Conservation (phyloP, 2,329 filamentous ascomycete genomes). For the Keithomyces neogunnii region DNA sequence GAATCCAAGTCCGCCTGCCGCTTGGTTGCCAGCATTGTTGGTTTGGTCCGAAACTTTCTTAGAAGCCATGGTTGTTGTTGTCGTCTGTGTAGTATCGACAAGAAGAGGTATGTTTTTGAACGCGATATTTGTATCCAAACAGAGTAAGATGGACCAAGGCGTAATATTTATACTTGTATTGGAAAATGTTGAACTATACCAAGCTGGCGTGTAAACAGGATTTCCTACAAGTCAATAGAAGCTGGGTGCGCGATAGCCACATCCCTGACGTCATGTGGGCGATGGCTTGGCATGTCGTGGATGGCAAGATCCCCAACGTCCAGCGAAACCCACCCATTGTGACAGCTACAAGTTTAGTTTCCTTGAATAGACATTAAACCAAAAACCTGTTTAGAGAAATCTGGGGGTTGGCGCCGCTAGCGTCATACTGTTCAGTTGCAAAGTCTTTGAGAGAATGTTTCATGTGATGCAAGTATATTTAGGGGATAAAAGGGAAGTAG, state of each 20-base stretch:
- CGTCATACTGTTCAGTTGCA: no score
- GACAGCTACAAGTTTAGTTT: not conserved
- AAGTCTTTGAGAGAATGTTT: not conserved
- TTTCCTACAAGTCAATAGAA: not conserved
- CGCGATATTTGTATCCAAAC: not conserved
- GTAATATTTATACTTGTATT: not conserved
- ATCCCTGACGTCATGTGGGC: not conserved
- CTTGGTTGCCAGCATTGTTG: conserved; percentile 18
- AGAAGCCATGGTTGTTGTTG: conserved; percentile 7
- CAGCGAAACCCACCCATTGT: not conserved
- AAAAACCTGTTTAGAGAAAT: not conserved
- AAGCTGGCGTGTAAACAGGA: not conserved
- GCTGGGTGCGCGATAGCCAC: not conserved
- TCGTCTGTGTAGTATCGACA: conserved; percentile 3
- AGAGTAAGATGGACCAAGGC: not conserved
- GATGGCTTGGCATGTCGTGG: not conserved
- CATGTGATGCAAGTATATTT: not conserved
- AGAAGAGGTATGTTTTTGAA: not conserved
- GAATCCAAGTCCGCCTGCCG: conserved; percentile 27
- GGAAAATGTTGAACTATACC: not conserved
- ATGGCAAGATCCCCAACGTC: not conserved
- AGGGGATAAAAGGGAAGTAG: not conserved
- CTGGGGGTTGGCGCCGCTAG: not conserved
- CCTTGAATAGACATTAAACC: not conserved
- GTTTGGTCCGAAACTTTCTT: conserved; percentile 11